Base-by-base conservation (phyloP, 768 basidiomycete genomes). In the Megacollybia marginata region DNA sequence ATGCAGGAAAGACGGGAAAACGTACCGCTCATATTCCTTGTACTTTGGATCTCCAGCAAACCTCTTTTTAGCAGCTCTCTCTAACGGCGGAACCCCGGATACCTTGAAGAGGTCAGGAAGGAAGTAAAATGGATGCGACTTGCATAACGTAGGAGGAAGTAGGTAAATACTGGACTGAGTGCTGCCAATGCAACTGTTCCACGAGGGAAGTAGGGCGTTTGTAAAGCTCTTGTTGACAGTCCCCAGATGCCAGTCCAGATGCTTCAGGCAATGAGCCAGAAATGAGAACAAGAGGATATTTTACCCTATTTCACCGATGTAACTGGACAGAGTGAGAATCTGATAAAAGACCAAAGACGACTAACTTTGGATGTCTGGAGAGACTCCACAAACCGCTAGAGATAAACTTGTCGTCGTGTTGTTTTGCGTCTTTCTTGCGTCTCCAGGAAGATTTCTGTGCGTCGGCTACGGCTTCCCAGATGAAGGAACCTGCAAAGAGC, bases 311-410 rank as follows among this genome's bases (percentile, higher is more conserved):
- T 89, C 85, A 15, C 79, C 83, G 33, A 85, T 74, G 59, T 88
- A 87, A 65, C 85, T 87, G 49, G 11, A 12, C 38, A 33, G 33
- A 6, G 9, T 38, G 34, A 48, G 49, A 50, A 20, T 13, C 10
- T 32, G 28, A 42, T 19, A 7, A 38, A 10, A 9, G 35, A 49
- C 31, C 5, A 34, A 12, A 33, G 36, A 42, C 48, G 42, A 60
- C 72, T 35, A 60, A 88, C 86, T 88, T 89, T 18, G 87, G 87
- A 56, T 88, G 88, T 20, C 87, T 66, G 55, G 78, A 81, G 42
- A 78, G 60, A 18, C 72, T 66, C 85, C 86, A 92, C 15, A 88
- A 63, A 1, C 87, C 87, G 28, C 67, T 69, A 8, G 74, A 75
- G 50, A 88, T 83, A 59, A 89, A 88, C 56, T 76, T 72, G 54